Evolutionary conservation across 1,139 yeast genomes (phyloP).

Genomic region (Pichia sp.): DNA sequence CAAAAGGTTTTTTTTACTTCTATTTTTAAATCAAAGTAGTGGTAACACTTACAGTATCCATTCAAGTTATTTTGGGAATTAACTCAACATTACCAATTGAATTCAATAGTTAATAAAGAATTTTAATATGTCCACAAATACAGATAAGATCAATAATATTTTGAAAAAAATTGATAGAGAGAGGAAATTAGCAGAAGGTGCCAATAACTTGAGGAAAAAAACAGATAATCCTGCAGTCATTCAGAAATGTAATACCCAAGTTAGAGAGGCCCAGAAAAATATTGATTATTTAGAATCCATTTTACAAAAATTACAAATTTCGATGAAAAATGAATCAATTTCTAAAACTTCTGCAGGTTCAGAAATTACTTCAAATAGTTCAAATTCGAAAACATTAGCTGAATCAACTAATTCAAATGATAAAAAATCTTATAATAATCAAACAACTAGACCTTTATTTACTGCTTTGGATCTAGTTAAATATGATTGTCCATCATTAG

Average conservation of each 20-base stretch:
- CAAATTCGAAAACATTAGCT: background rate
- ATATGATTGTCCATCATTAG: constrained; percentile 89
- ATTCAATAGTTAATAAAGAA: background rate
- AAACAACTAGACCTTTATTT: constrained; percentile 35
- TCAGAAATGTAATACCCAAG: constrained; percentile 84
- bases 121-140: constrained; percentile 10
- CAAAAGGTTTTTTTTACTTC: background rate
- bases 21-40: background rate
- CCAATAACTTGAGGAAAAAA: constrained; percentile 68
- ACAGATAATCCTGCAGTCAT: constrained; percentile 77
- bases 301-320: constrained; percentile 49
- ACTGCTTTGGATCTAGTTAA: constrained; percentile 77
- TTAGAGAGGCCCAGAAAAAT: constrained; percentile 85
- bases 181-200: constrained; percentile 80
- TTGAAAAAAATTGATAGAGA: constrained; percentile 81
- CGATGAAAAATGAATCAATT: background rate
- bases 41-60: background rate
- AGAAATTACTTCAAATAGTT: background rate
- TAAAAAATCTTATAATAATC: constrained; percentile 17
- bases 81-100: background rate
- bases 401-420: background rate
- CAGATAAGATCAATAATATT: constrained; percentile 48
- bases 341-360: background rate
- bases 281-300: constrained; percentile 82
- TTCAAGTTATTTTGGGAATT: background rate